Conservation (phyloP, 345 rosid genomes). For the Euphorbia peplus region DNA sequence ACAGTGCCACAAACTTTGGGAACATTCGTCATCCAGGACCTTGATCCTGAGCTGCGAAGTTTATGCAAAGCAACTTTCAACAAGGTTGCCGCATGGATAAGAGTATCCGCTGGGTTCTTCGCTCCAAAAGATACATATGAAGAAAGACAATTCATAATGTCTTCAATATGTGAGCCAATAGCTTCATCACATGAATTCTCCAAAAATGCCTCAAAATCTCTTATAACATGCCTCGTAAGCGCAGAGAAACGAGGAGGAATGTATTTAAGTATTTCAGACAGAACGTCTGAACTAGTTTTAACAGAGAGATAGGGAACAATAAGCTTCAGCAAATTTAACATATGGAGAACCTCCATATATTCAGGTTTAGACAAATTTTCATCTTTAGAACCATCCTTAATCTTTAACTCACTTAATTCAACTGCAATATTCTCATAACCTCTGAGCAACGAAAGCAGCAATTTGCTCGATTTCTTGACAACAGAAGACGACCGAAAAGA, state of each 20-base stretch:
- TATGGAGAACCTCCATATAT: slow-evolving; percentile 61
- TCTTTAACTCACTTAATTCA: slow-evolving; percentile 28
- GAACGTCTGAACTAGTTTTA: slow-evolving; percentile 43
- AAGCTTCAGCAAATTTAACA: slow-evolving; percentile 66
- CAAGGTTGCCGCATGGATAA: slow-evolving; percentile 51
- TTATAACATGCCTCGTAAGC: slow-evolving; percentile 57
- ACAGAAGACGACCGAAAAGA: slow-evolving; percentile 40
- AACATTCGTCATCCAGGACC: slow-evolving; percentile 42
- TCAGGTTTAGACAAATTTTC: slow-evolving; percentile 40
- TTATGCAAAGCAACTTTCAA: slow-evolving; percentile 51
- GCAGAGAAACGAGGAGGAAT: slow-evolving; percentile 47
- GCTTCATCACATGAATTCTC: slow-evolving; percentile 40
- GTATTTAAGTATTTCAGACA: slow-evolving; percentile 52
- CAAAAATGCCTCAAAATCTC: slow-evolving; percentile 51
- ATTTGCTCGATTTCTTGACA: slow-evolving; percentile 61
- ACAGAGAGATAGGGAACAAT: slow-evolving; percentile 47
- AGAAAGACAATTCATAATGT: slow-evolving; percentile 46
- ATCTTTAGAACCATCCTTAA: slow-evolving; percentile 42
- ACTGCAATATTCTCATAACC: slow-evolving; percentile 39
- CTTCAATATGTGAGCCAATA: slow-evolving; percentile 44
- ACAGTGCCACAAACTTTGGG: slow-evolving; percentile 51
- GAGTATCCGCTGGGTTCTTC: slow-evolving; percentile 61
- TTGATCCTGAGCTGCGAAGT: slow-evolving; percentile 38
- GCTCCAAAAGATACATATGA: slow-evolving; percentile 47
- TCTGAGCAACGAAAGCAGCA: slow-evolving; percentile 43